Base-by-base conservation (phyloP, 1,139 yeast species). In the Komagataea norvegica region DNA sequence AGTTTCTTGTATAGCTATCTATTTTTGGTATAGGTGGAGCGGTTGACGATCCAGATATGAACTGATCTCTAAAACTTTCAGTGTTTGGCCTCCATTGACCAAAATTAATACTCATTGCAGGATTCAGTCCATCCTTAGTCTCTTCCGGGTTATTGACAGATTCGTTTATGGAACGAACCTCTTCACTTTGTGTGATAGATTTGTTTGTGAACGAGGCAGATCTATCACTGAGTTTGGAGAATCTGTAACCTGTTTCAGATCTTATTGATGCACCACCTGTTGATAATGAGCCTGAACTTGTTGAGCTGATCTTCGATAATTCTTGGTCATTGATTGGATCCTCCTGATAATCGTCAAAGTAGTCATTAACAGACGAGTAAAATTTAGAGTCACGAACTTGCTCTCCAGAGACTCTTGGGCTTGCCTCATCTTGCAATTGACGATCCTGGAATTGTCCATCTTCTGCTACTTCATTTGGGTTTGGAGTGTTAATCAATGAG, bases 1-100 rank as follows among this genome's bases (percentile, higher is more conserved):
- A 46, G 25, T 51, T 51, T 25, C 52, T 38, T 7, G 48, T 39
- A 36, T 52, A 52, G 28, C 37, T 45, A 19, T 50, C 54, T 10
- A 52, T 8, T 23, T 39, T 37, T n/a, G 42, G 62, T 46, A 46
- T 62, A 49, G 46, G 59, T 2, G 44, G 44, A 5, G 40, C 35
- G 3, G 40, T 29, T 6, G 42, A 30, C 5, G 43, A 68, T 35
- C 67, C 74, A 46, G 60, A 64, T 27, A 74, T 72, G 42, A 74
- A 74, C 40, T 68, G 70, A 44, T 72, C 77, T 36, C 79, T 62
- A 53, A 57, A 72, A 36, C 61, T 64, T 31, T 62, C 65, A 9
- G 78, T 72, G 44, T 72, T 67, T 4, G 79, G 79, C 42, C 67
- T 64, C 79, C 79, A 73, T 15, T 60, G 61, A 3, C 78, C 79